Percentiles rank a stretch among this genome's conserved stretches.
Evolutionary conservation across 805 yeast species (phyloP).

Genomic region (Candida silvatica): DNA sequence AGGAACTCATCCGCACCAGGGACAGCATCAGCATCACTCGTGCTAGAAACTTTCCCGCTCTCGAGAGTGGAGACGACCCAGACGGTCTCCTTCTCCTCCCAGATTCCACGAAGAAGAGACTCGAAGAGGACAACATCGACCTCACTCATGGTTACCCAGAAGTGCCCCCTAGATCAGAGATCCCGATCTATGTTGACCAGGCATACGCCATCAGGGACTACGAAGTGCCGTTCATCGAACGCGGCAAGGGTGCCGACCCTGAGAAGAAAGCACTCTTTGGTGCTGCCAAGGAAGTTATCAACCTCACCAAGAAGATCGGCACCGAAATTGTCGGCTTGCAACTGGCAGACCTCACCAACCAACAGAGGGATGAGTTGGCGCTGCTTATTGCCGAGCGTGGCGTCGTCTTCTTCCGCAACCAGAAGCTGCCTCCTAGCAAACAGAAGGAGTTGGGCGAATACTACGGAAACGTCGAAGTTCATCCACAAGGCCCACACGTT

Average conservation of each 20-base stretch:
- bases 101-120: conserved; percentile 22
- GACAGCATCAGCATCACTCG: conserved; percentile 4
- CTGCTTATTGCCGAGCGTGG: conserved; percentile 38
- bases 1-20: conserved; percentile 10
- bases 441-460: conserved; percentile 18
- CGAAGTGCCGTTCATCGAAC: conserved; percentile 26
- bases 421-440: conserved; percentile 15
- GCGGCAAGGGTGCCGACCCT: conserved; percentile 29
- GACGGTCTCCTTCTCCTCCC: conserved; percentile 9
- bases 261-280: conserved; percentile 31
- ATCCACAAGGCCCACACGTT: conserved; percentile 24
- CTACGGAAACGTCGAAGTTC: conserved; percentile 24
- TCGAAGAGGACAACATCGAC: conserved; percentile 14
- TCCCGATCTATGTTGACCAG: conserved; percentile 33
- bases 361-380: conserved; percentile 40
- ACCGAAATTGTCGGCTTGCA: conserved; percentile 40
- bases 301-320: conserved; percentile 39
- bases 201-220: conserved; percentile 29
- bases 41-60: conserved; percentile 1
- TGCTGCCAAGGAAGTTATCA: conserved; percentile 29
- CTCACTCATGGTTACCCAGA: conserved; percentile 31
- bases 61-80: conserved; percentile 11
- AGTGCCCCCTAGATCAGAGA: conserved; percentile 24
- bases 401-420: conserved; percentile 44
- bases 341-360: conserved; percentile 30